Evolutionary conservation across 148 eudicot genomes (phyloP).

Genomic region (Mesembryanthemum crystallinum): DNA sequence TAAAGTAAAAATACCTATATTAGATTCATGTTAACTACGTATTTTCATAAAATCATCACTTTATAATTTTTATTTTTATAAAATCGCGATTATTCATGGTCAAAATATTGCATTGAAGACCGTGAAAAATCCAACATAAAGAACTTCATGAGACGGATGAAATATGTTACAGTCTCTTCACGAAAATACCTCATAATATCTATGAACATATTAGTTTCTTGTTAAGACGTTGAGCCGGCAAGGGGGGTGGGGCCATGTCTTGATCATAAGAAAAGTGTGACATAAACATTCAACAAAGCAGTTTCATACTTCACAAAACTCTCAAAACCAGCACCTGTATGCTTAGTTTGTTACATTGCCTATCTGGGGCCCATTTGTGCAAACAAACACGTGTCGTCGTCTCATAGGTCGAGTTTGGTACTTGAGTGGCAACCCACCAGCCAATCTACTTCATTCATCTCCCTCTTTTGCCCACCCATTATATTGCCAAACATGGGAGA

Average conservation of each 20-base stretch:
- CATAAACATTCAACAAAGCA: constrained; percentile 23
- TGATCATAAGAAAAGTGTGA: constrained; percentile 41
- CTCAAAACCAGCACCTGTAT: constrained; percentile 19
- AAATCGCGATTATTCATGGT: no score
- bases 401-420: constrained; percentile 21
- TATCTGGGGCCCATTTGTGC: constrained; percentile 16
- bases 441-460: constrained; percentile 14
- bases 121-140: no score
- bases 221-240: constrained; percentile 23
- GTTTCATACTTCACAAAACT: constrained; percentile 18
- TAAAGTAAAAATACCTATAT: no score
- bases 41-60: no score
- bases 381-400: constrained; percentile 14
- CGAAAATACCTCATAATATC: no score
- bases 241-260: constrained; percentile 27
- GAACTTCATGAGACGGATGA: no score
- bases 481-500: constrained; percentile 29
- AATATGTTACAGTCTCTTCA: no score
- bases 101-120: no score
- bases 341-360: constrained; percentile 33
- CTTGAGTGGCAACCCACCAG: constrained; percentile 20
- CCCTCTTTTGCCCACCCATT: background rate
- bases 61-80: no score
- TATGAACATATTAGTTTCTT: no score
- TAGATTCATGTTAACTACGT: no score